Conservation (phyloP, 345 rosid genomes). For the Rhizophora apiculata region DNA sequence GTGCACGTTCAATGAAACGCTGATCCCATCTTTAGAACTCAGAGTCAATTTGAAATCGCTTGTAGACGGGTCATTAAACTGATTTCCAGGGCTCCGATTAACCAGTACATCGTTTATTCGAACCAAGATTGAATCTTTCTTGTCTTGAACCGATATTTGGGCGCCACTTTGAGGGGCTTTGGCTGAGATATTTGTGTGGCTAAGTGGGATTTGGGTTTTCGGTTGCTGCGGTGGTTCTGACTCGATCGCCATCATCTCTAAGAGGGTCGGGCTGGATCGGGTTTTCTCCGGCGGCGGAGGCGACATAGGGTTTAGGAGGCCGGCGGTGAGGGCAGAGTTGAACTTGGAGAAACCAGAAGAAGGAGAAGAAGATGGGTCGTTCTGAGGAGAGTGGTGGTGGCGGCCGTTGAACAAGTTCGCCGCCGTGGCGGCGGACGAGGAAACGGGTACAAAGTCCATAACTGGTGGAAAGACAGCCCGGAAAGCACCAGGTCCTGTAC, state of each 20-base stretch:
- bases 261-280: conserved; percentile 92
- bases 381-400: conserved; percentile 18
- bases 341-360: conserved; percentile 65
- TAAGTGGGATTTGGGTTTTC: conserved; percentile 39
- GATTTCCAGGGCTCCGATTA: conserved; percentile 69
- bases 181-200: conserved; percentile 11
- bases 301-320: conserved; percentile 91
- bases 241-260: conserved; percentile 94
- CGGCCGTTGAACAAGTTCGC: conserved; percentile 35
- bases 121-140: conserved; percentile 66
- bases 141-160: conserved; percentile 39
- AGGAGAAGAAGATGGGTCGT: conserved; percentile 34
- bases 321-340: conserved; percentile 92
- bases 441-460: conserved; percentile 55
- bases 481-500: conserved; percentile 46
- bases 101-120: conserved; percentile 64
- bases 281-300: conserved; percentile 59
- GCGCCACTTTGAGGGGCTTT: not conserved
- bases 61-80: conserved; percentile 71
- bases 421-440: conserved; percentile 8
- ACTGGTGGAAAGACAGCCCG: conserved; percentile 29
- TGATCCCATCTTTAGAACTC: conserved; percentile 83
- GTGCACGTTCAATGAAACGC: conserved; percentile 69
- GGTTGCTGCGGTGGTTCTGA: conserved; percentile 42
- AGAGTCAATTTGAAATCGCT: conserved; percentile 80